phyloP scores from a whole-genome alignment of 805 yeast species.

The Teunomyces kruisii region DNA sequence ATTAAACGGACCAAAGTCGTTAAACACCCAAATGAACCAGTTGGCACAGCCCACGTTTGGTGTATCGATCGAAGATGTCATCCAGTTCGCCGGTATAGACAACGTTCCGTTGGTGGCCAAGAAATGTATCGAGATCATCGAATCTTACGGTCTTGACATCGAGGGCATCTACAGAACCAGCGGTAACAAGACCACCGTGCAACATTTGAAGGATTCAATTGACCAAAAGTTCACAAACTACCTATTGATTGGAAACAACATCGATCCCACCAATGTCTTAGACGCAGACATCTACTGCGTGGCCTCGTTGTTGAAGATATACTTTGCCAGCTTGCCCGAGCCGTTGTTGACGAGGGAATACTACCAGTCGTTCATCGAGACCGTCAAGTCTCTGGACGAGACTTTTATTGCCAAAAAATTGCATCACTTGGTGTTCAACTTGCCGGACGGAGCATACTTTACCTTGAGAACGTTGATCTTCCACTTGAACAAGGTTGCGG shows the following conservation, averaged over 20 bases:
- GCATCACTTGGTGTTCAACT: constrained; percentile 82
- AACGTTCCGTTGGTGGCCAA: constrained; percentile 89
- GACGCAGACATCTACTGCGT: constrained; percentile 85
- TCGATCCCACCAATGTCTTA: constrained; percentile 45
- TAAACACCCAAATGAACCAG: constrained; percentile 16
- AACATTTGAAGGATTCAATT: constrained; percentile 67
- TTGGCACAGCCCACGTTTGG: constrained; percentile 65
- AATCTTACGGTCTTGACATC: constrained; percentile 75
- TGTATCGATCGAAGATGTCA: constrained; percentile 71
- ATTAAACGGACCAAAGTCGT: constrained; percentile 34
- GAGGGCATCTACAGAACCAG: constrained; percentile 90
- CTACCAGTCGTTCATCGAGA: constrained; percentile 61
- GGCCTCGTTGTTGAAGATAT: constrained; percentile 83
- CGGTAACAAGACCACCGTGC: constrained; percentile 74
- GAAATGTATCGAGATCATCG: constrained; percentile 84
- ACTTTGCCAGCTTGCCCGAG: constrained; percentile 83
- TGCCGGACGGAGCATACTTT: constrained; percentile 95
- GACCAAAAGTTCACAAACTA: constrained; percentile 73
- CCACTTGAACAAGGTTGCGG: constrained; percentile 76
- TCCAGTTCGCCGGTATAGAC: constrained; percentile 78
- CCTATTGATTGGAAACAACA: constrained; percentile 40
- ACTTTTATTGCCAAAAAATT: constrained; percentile 63
- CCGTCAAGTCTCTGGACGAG: constrained; percentile 53
- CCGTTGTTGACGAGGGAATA: constrained; percentile 72
- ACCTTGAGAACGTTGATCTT: constrained; percentile 81